Percentiles rank a stretch among this genome's conserved stretches.
Evolutionary conservation across 768 basidiomycete genomes (phyloP).

Genomic region (Phylloporus arenicola): DNA sequence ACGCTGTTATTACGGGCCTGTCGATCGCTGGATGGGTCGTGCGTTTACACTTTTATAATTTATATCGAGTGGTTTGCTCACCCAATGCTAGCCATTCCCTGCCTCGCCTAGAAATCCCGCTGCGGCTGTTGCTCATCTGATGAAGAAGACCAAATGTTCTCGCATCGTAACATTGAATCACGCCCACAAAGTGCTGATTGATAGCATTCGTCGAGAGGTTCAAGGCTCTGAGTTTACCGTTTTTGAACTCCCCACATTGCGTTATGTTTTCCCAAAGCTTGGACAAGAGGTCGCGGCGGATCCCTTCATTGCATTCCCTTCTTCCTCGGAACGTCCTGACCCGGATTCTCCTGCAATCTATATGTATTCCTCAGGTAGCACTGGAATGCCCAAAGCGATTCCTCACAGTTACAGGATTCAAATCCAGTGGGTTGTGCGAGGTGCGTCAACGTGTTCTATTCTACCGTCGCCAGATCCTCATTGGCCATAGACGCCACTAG

Average conservation of each 20-base stretch:
- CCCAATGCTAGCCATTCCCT: conserved; percentile 15
- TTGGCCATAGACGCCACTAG: not conserved
- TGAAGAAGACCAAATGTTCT: conserved; percentile 15
- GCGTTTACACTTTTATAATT: not conserved
- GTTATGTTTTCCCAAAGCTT: conserved; percentile 33
- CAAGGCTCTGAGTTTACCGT: not conserved
- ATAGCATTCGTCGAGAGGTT: conserved; percentile 2
- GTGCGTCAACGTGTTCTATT: conserved; percentile 20
- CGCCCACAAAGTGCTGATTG: conserved; percentile 9
- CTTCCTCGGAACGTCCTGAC: not conserved
- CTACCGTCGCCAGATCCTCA: not conserved
- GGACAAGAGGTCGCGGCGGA: conserved; percentile 23
- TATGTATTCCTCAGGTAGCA: conserved; percentile 32
- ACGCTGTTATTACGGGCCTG: conserved; percentile 22
- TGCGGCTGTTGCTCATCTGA: conserved; percentile 17
- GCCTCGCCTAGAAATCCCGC: conserved; percentile 21
- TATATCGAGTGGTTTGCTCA: too few species aligned
- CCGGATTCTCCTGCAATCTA: conserved; percentile 12
- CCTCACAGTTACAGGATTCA: conserved; percentile 28
- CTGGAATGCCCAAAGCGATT: conserved; percentile 44
- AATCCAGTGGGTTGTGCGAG: conserved; percentile 26
- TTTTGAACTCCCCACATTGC: conserved; percentile 14
- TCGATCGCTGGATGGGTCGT: conserved; percentile 5
- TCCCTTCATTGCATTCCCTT: conserved; percentile 11
- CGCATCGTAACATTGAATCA: conserved; percentile 12